These are phyloP conservation scores for Paraurostyla sp. DNA, from an alignment of 73 alveolate genomes.

Conservation along the genomic window DNA sequence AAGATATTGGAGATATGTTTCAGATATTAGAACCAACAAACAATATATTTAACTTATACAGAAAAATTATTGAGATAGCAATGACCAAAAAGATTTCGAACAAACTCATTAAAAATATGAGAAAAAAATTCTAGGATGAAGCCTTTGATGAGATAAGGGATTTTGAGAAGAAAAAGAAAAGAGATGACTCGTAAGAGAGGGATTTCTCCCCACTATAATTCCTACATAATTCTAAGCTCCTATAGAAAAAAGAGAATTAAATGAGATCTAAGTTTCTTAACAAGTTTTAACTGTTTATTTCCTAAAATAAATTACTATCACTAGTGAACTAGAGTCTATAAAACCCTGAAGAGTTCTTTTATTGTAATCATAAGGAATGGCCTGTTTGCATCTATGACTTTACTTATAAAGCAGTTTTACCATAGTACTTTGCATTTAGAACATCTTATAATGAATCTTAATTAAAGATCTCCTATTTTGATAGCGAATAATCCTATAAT, in stretches of 20 bases:
- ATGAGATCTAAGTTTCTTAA: slow-evolving; percentile 36
- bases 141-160: slow-evolving; percentile 45
- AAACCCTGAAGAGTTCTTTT: slow-evolving; percentile 11
- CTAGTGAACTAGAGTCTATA: neutral
- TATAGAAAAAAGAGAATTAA: neutral
- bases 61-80: slow-evolving; percentile 36
- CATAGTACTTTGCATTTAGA: slow-evolving; percentile 46
- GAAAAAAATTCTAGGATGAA: slow-evolving; percentile 37
- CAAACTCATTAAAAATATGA: neutral
- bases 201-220: neutral
- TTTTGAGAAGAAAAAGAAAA: neutral
- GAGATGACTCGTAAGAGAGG: slow-evolving; percentile 1
- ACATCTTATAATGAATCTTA: neutral
- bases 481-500: neutral
- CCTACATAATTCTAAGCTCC: neutral
- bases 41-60: neutral
- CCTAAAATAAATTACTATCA: neutral
- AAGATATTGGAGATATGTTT: slow-evolving; percentile 61
- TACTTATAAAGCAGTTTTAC: slow-evolving; percentile 34
- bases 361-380: slow-evolving; percentile 63
- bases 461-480: neutral
- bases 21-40: slow-evolving; percentile 53
- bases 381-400: slow-evolving; percentile 72
- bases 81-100: neutral
- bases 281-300: slow-evolving; percentile 39